phyloP scores from a whole-genome alignment of 164 flowering plant genomes.

The Magnolia changhungtana region DNA sequence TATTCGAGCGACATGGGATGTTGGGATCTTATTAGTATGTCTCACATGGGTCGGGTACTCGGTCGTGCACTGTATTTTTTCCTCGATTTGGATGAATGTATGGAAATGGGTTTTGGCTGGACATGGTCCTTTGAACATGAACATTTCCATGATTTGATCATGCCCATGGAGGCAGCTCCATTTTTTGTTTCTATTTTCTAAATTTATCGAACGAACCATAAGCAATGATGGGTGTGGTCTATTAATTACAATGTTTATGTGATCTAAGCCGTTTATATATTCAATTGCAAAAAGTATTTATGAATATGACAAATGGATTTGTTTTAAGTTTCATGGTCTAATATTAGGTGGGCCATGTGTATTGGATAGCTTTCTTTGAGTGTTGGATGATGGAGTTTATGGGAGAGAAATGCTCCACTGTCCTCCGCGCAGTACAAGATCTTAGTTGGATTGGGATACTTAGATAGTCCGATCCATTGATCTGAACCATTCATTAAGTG shows the following conservation, averaged over 20 bases:
- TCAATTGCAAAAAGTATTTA: background rate
- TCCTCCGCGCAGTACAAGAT: no score
- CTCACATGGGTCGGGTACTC: background rate
- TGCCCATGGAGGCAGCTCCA: slow-evolving; percentile 4
- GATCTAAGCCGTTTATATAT: no score
- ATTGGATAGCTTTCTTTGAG: background rate
- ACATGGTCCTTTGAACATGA: slow-evolving; percentile 2
- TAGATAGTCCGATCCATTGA: no score
- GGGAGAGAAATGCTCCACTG: no score
- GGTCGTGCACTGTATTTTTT: background rate
- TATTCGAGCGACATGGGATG: background rate
- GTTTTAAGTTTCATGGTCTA: background rate
- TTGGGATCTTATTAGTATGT: slow-evolving; percentile 1
- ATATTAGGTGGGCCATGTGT: background rate
- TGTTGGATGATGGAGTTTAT: no score
- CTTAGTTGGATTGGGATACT: no score
- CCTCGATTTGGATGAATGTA: background rate
- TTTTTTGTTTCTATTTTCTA: background rate
- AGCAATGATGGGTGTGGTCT: no score
- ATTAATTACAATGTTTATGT: no score
- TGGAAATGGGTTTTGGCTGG: background rate
- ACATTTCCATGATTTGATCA: slow-evolving; percentile 3
- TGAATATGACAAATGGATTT: background rate
- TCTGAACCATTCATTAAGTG: no score
- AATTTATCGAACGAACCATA: no score